Conservation (phyloP, 495 filamentous ascomycete genomes). For the Penicillium lagena region DNA sequence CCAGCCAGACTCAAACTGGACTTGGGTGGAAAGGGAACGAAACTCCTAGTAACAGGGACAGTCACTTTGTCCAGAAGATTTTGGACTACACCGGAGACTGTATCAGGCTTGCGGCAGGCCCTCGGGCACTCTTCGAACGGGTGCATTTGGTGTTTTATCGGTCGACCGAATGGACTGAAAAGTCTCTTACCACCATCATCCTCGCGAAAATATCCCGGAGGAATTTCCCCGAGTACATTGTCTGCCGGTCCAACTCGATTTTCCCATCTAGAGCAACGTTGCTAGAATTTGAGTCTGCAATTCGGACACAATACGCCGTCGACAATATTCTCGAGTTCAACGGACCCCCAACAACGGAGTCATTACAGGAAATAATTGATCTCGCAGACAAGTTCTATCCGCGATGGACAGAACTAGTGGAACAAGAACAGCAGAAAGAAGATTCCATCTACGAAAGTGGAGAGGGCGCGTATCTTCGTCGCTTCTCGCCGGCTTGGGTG, state of each 20-base stretch:
- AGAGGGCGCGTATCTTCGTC: constrained; percentile 85
- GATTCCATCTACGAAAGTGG: constrained; percentile 72
- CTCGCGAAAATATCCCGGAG: constrained; percentile 79
- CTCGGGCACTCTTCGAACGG: constrained; percentile 83
- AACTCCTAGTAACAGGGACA: constrained; percentile 48
- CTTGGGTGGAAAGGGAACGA: constrained; percentile 53
- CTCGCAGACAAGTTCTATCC: constrained; percentile 71
- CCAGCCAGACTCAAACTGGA: constrained; percentile 66
- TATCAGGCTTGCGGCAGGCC: constrained; percentile 66
- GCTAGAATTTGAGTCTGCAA: constrained; percentile 82
- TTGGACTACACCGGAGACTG: constrained; percentile 74
- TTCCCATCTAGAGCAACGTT: constrained; percentile 70
- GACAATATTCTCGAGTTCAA: constrained; percentile 80
- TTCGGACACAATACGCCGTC: constrained; percentile 75
- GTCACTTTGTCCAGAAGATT: constrained; percentile 68
- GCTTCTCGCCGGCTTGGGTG: constrained; percentile 88
- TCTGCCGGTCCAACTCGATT: constrained; percentile 84
- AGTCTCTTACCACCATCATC: constrained; percentile 91
- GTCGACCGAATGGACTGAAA: constrained; percentile 96
- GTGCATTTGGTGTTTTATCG: constrained; percentile 95
- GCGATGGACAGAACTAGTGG: constrained; percentile 68
- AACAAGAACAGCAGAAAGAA: constrained; percentile 76
- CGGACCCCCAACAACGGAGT: constrained; percentile 61
- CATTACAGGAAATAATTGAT: constrained; percentile 60
- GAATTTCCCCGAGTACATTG: constrained; percentile 86